Evolutionary conservation across 768 basidiomycete species (phyloP).

Genomic region (Lactarius tabidus): DNA sequence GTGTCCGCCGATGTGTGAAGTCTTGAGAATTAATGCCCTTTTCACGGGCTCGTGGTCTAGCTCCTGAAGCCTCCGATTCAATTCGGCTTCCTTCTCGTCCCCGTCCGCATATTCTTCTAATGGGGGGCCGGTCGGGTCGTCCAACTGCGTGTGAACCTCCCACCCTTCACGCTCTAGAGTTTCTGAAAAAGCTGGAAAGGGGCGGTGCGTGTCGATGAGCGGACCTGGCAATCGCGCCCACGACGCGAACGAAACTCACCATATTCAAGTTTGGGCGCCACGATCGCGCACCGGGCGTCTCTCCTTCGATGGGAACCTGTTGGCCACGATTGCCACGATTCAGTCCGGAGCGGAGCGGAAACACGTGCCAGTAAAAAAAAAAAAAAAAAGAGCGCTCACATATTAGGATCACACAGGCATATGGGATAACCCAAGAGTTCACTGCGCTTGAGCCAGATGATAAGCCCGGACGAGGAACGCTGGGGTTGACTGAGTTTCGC

Average conservation of each 20-base stretch:
- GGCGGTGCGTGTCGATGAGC: conserved; percentile 18
- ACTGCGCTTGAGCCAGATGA: conserved; percentile 44
- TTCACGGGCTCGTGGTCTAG: conserved; percentile 53
- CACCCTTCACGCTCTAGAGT: conserved; percentile 65
- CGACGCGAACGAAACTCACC: conserved; percentile 40
- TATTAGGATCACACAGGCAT: conserved; percentile 83
- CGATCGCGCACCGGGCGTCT: conserved; percentile 88
- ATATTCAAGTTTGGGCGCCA: conserved; percentile 78
- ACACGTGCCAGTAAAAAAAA: background rate
- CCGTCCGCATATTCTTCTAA: conserved; percentile 56
- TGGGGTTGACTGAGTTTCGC: conserved; percentile 57
- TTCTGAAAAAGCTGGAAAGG: conserved; percentile 52
- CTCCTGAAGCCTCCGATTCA: conserved; percentile 44
- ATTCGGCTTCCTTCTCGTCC: conserved; percentile 52
- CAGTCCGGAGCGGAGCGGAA: background rate
- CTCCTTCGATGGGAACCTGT: conserved; percentile 89
- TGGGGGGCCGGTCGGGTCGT: conserved; percentile 50
- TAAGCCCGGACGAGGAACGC: conserved; percentile 45
- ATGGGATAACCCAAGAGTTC: conserved; percentile 80
- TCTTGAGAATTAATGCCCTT: conserved; percentile 77
- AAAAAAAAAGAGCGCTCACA: conserved; percentile 50
- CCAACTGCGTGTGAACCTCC: conserved; percentile 71
- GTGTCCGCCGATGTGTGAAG: conserved; percentile 92
- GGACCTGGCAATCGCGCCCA: conserved; percentile 3
- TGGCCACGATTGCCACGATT: conserved; percentile 4